Conservation (phyloP, 2,329 filamentous ascomycete genomes). For the Talaromyces marneffei region DNA sequence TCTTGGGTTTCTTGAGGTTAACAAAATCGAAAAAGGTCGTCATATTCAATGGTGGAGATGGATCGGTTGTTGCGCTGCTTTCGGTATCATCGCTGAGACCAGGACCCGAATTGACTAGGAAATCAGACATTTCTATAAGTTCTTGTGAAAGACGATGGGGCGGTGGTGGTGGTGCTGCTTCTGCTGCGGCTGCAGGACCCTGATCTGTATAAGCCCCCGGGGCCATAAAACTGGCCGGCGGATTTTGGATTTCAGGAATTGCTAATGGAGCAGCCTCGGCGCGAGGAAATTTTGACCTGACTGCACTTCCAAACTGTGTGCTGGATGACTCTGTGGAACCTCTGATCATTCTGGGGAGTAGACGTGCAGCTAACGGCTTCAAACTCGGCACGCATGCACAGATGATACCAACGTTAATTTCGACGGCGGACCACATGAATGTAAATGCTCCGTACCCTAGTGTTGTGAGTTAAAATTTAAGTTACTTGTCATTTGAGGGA, state of each 20-base stretch:
- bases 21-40: constrained; percentile 59
- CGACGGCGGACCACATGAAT: constrained; percentile 90
- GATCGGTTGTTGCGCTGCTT: constrained; percentile 32
- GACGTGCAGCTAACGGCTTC: constrained; percentile 71
- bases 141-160: constrained; percentile 13
- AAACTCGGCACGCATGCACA: constrained; percentile 89
- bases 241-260: not conserved
- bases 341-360: constrained; percentile 53
- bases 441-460: constrained; percentile 73
- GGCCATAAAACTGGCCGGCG: not conserved
- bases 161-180: too few species aligned
- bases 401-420: constrained; percentile 84
- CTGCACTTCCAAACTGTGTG: not conserved
- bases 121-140: constrained; percentile 44
- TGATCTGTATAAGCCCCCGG: constrained; percentile 15
- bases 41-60: constrained; percentile 31
- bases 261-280: constrained; percentile 1
- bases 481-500: not conserved
- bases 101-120: constrained; percentile 47
- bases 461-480: constrained; percentile 32
- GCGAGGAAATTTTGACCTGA: not conserved
- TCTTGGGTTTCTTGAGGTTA: constrained; percentile 51
- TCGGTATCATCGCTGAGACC: constrained; percentile 33
- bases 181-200: constrained; percentile 11
- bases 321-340: constrained; percentile 34